Percentiles rank a stretch among this genome's conserved stretches.
Conservation (phyloP, 169 alveolate species). For the Eimeria acervulina region DNA sequence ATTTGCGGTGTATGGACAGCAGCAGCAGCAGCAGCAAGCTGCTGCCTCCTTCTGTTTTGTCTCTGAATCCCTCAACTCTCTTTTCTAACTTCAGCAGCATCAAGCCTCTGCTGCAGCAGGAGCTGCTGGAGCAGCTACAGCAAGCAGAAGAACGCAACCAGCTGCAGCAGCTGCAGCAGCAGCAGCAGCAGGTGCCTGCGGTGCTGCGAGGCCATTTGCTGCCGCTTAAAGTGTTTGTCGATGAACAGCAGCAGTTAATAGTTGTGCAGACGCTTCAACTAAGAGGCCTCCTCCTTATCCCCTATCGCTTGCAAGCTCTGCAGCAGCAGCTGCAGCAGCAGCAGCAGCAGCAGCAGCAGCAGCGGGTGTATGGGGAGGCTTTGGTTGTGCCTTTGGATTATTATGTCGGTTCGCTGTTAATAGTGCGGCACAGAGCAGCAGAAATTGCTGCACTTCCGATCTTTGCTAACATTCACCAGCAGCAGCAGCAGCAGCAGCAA, state of each 20-base stretch:
- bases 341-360: conserved; percentile 45
- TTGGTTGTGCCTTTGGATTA: neutral
- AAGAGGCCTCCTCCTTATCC: conserved; percentile 67
- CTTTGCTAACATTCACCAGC: neutral
- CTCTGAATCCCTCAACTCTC: neutral
- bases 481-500: conserved; percentile 26
- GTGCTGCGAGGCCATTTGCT: conserved; percentile 41
- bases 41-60: neutral
- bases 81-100: neutral
- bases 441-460: neutral
- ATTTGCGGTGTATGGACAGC: neutral
- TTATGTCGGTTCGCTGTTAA: neutral
- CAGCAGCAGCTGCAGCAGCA: conserved; percentile 33
- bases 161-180: conserved; percentile 26
- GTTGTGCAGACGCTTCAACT: conserved; percentile 43
- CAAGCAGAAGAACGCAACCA: neutral
- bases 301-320: neutral
- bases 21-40: no score
- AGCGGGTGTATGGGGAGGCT: conserved; percentile 10
- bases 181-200: conserved; percentile 17
- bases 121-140: neutral
- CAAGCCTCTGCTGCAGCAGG: neutral
- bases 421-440: neutral
- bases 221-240: conserved; percentile 11
- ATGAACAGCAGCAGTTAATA: conserved; percentile 27